These are phyloP conservation scores for Boletus huronensis DNA, from an alignment of 768 basidiomycete species.

Conservation along the genomic window DNA sequence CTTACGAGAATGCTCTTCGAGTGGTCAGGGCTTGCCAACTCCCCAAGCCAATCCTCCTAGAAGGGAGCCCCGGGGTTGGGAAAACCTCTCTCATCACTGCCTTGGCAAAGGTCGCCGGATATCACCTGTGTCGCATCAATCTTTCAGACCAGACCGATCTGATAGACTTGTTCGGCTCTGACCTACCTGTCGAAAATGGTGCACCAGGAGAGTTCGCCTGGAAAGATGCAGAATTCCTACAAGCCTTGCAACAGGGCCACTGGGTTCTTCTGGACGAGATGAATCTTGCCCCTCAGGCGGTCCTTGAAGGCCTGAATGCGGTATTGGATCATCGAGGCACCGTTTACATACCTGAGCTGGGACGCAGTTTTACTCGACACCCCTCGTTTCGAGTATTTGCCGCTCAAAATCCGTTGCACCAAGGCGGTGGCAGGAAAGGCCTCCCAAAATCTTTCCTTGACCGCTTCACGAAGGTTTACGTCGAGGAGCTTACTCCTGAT, in stretches of 20 bases:
- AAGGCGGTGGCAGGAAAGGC: constrained; percentile 97
- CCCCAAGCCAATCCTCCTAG: constrained; percentile 85
- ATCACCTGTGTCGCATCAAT: constrained; percentile 88
- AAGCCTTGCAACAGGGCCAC: constrained; percentile 89
- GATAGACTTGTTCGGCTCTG: constrained; percentile 93
- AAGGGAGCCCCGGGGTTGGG: constrained; percentile 97
- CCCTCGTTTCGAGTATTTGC: constrained; percentile 97
- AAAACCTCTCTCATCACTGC: constrained; percentile 94
- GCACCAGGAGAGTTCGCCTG: constrained; percentile 90
- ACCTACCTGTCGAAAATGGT: constrained; percentile 92
- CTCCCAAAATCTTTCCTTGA: constrained; percentile 97
- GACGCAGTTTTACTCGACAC: constrained; percentile 82
- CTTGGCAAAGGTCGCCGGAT: constrained; percentile 74
- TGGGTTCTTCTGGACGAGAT: constrained; percentile 99
- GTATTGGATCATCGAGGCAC: constrained; percentile 93
- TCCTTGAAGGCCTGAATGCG: constrained; percentile 95
- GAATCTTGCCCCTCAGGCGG: constrained; percentile 96
- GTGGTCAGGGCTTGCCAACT: constrained; percentile 89
- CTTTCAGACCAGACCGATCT: constrained; percentile 97
- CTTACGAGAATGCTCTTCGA: constrained; percentile 81
- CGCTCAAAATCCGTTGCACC: constrained; percentile 93
- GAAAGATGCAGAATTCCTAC: constrained; percentile 95
- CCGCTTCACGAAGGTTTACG: constrained; percentile 96
- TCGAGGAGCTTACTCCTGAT: constrained; percentile 74
- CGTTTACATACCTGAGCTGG: constrained; percentile 93